These are phyloP conservation scores for Rhododendron henanense DNA, from an alignment of 148 eudicot genomes.

Conservation along the genomic window DNA sequence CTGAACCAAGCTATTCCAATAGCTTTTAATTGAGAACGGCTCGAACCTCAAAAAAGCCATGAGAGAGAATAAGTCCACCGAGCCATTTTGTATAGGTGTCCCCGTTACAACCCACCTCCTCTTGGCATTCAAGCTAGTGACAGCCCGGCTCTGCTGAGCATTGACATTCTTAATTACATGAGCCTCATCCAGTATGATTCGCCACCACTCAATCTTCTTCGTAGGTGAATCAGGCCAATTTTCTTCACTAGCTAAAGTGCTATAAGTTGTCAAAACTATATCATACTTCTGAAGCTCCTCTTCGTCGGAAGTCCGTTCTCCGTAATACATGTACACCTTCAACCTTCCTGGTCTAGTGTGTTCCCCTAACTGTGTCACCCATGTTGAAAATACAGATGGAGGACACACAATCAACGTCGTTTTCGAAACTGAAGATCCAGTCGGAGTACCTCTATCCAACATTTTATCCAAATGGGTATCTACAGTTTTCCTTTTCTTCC, in stretches of 20 bases:
- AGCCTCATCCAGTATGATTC: slow-evolving; percentile 89
- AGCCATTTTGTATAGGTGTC: slow-evolving; percentile 88
- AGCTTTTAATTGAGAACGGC: slow-evolving; percentile 71
- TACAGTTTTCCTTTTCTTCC: slow-evolving; percentile 51
- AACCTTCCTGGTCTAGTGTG: slow-evolving; percentile 61
- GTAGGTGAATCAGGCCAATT: slow-evolving; percentile 44
- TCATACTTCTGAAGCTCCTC: slow-evolving; percentile 68
- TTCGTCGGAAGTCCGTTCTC: slow-evolving; percentile 58
- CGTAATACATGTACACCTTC: slow-evolving; percentile 74
- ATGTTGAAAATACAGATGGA: slow-evolving; percentile 75
- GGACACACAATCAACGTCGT: slow-evolving; percentile 80
- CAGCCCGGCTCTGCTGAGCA: slow-evolving; percentile 68
- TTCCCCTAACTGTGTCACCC: slow-evolving; percentile 69
- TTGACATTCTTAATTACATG: slow-evolving; percentile 76
- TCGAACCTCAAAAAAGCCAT: slow-evolving; percentile 84
- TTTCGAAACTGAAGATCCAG: slow-evolving; percentile 19
- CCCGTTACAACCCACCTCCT: slow-evolving; percentile 93
- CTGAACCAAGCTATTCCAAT: slow-evolving; percentile 78
- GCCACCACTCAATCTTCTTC: slow-evolving; percentile 72
- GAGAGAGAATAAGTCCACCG: slow-evolving; percentile 74
- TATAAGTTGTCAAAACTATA: slow-evolving; percentile 78
- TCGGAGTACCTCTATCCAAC: slow-evolving; percentile 10
- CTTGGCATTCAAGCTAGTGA: slow-evolving; percentile 52
- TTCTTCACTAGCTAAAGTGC: slow-evolving; percentile 57
- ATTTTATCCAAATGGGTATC: slow-evolving; percentile 9